Conservation (phyloP, 495 filamentous ascomycete species). For the Podospora australis region DNA sequence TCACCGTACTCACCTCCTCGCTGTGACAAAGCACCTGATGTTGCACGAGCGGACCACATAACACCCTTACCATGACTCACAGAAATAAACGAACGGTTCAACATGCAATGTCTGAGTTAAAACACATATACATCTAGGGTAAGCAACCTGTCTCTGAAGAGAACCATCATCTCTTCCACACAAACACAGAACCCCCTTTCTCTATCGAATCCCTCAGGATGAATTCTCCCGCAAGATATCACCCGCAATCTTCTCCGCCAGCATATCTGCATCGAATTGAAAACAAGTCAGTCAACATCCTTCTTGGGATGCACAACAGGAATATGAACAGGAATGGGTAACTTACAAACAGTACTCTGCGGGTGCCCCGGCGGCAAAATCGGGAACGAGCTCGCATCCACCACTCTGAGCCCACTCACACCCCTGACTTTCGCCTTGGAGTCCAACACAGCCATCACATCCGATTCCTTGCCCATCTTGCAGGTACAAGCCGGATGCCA, state of each 20-base stretch:
- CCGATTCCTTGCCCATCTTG: slow-evolving; percentile 41
- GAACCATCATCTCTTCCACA: too few relatives aligned
- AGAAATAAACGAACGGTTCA: too few relatives aligned
- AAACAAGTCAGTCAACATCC: neutral
- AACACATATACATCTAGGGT: too few relatives aligned
- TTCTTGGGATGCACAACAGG: neutral
- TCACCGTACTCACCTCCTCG: too few relatives aligned
- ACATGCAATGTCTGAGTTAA: too few relatives aligned
- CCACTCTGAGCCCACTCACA: slow-evolving; percentile 40
- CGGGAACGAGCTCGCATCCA: slow-evolving; percentile 39
- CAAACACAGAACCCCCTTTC: too few relatives aligned
- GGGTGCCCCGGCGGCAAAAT: slow-evolving; percentile 45
- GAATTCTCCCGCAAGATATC: neutral
- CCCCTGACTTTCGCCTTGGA: slow-evolving; percentile 41
- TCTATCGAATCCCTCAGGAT: too few relatives aligned
- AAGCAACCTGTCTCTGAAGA: too few relatives aligned
- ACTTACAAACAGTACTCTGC: slow-evolving; percentile 9
- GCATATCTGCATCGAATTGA: slow-evolving; percentile 1
- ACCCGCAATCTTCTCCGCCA: slow-evolving; percentile 2
- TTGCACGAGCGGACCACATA: too few relatives aligned
- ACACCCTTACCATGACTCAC: too few relatives aligned
- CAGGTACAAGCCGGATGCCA: slow-evolving; percentile 47
- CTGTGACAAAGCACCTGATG: too few relatives aligned
- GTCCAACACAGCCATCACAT: slow-evolving; percentile 48
- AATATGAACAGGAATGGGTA: neutral